Conservation (phyloP, 2,329 filamentous ascomycete genomes). For the Ciborinia camelliae region DNA sequence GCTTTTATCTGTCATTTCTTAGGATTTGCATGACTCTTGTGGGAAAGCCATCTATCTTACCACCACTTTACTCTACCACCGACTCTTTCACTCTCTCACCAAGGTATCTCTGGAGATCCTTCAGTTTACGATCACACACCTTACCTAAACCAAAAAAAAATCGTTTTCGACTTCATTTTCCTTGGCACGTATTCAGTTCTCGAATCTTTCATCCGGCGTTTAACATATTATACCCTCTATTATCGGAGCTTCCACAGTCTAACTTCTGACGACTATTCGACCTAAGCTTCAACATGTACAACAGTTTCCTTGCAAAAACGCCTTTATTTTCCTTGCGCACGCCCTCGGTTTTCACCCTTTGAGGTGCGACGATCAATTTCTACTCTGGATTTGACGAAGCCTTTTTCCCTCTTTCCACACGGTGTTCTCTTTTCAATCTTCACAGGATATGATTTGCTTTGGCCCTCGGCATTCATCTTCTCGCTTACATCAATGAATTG, state of each 20-base stretch:
- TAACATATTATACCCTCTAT: background rate
- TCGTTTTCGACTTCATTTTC: background rate
- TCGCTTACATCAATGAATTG: background rate
- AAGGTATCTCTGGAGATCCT: constrained; percentile 4
- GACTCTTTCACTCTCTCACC: background rate
- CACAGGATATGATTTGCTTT: background rate
- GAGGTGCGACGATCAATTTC: background rate
- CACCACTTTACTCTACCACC: background rate
- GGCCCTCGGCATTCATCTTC: background rate
- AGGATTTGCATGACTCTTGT: constrained; percentile 17
- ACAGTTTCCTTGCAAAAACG: constrained; percentile 8
- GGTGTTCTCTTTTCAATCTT: background rate
- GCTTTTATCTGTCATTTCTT: constrained; percentile 1
- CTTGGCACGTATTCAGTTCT: background rate
- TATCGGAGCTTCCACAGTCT: background rate
- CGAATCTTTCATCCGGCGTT: constrained; percentile 3
- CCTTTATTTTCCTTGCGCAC: background rate
- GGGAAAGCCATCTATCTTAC: constrained; percentile 10
- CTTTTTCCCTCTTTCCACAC: background rate
- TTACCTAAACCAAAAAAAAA: background rate
- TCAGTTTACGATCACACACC: background rate
- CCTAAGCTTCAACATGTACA: background rate
- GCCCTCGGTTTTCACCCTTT: background rate
- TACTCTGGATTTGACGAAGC: background rate
- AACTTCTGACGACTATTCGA: background rate